phyloP scores from a whole-genome alignment of 2,329 filamentous ascomycete genomes.

The Hawksworthiomyces lignivorus region DNA sequence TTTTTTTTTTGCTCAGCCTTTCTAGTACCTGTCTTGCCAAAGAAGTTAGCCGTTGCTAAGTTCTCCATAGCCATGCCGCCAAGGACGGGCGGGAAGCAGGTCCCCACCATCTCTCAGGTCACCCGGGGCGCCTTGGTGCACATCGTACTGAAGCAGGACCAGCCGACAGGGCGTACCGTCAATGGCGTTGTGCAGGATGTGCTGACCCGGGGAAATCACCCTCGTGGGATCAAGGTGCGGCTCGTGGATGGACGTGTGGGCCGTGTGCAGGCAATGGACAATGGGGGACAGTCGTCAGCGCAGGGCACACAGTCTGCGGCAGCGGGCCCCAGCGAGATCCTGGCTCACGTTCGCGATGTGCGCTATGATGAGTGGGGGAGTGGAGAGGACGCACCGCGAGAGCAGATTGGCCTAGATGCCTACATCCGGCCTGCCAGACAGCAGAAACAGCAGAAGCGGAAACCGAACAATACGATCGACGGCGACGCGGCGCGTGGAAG shows the following conservation, averaged over 20 bases:
- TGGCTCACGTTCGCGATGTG: no score
- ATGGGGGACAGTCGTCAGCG: constrained; percentile 11
- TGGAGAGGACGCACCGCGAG: constrained; percentile 29
- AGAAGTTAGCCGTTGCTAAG: no score
- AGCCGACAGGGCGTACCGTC: constrained; percentile 65
- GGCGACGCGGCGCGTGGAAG: no score
- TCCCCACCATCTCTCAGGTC: constrained; percentile 32
- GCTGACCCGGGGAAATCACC: constrained; percentile 66
- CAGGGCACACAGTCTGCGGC: no score
- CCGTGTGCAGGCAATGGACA: constrained; percentile 58
- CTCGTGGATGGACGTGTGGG: constrained; percentile 65
- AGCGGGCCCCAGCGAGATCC: no score
- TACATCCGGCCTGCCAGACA: constrained; percentile 30
- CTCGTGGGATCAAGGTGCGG: constrained; percentile 71
- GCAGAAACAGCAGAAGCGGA: constrained; percentile 16
- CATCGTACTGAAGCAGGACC: constrained; percentile 69
- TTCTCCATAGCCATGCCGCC: constrained; percentile 2
- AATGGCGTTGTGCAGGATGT: constrained; percentile 58
- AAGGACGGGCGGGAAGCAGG: neutral
- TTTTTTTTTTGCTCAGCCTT: no score
- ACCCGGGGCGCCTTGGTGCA: constrained; percentile 56
- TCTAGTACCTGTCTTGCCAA: no score
- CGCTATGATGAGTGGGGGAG: no score
- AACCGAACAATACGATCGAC: constrained; percentile 21
- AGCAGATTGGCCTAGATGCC: constrained; percentile 41